These are phyloP conservation scores for Candida palmyrensis DNA, from an alignment of 805 yeast species.

Conservation along the genomic window DNA sequence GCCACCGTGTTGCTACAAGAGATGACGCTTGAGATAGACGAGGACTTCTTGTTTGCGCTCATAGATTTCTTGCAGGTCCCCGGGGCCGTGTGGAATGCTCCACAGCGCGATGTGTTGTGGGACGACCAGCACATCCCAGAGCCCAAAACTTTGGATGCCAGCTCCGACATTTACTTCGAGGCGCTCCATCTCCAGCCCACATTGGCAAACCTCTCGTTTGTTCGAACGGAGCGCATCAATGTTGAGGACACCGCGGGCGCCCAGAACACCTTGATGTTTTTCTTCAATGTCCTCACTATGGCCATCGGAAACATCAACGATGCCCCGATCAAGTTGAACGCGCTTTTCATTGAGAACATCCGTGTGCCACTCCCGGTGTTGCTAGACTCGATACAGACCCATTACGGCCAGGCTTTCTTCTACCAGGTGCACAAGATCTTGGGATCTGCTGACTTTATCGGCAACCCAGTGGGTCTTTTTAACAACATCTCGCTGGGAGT, in stretches of 20 bases:
- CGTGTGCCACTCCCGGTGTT: constrained; percentile 79
- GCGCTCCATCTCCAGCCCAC: constrained; percentile 90
- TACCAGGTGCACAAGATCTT: constrained; percentile 88
- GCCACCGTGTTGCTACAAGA: constrained; percentile 89
- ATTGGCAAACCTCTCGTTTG: constrained; percentile 82
- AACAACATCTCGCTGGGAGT: constrained; percentile 93
- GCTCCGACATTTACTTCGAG: constrained; percentile 85
- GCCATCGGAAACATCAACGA: constrained; percentile 96
- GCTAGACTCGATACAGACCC: constrained; percentile 66
- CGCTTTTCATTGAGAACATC: constrained; percentile 82
- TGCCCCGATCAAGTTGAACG: constrained; percentile 88
- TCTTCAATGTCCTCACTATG: constrained; percentile 86
- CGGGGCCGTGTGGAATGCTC: constrained; percentile 69
- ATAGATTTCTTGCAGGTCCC: constrained; percentile 78
- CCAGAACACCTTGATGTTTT: constrained; percentile 66
- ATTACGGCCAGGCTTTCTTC: constrained; percentile 87
- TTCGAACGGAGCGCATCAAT: constrained; percentile 75
- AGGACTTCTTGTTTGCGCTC: constrained; percentile 80
- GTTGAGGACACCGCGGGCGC: constrained; percentile 57
- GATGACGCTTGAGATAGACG: constrained; percentile 88
- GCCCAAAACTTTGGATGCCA: constrained; percentile 50
- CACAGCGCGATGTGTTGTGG: constrained; percentile 46
- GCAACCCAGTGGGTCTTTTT: constrained; percentile 96
- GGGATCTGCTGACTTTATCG: constrained; percentile 94
- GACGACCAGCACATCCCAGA: constrained; percentile 66